Percentiles rank a stretch among this genome's conserved stretches.
Conservation (phyloP, 2,329 filamentous ascomycete genomes). For the Xylaria sp. region DNA sequence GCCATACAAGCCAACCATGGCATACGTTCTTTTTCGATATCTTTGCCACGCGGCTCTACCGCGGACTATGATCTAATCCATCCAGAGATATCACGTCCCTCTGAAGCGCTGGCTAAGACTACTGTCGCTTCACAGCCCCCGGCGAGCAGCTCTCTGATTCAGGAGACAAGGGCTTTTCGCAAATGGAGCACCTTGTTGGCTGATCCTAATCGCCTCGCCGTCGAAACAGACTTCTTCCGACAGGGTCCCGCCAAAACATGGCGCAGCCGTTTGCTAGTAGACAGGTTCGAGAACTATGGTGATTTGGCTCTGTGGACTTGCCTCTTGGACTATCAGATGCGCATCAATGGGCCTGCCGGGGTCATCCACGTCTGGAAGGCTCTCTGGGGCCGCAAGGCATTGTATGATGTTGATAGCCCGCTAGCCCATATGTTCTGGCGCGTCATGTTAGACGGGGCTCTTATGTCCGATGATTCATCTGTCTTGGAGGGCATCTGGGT, state of each 20-base stretch:
- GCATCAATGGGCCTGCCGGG: conserved; percentile 45
- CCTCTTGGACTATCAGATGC: conserved; percentile 48
- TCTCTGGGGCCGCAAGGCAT: conserved; percentile 48
- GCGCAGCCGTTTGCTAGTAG: conserved; percentile 41
- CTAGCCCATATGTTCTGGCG: conserved; percentile 46
- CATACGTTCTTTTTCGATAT: conserved; percentile 34
- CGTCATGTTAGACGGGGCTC: conserved; percentile 49
- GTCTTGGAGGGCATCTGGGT: conserved; percentile 51
- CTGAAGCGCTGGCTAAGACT: not conserved
- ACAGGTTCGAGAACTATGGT: conserved; percentile 42
- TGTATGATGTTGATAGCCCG: conserved; percentile 43
- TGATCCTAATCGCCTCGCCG: conserved; percentile 43
- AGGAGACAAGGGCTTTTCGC: conserved; percentile 40
- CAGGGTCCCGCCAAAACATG: conserved; percentile 42
- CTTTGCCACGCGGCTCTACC: conserved; percentile 24
- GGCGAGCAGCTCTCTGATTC: conserved; percentile 35
- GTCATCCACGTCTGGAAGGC: conserved; percentile 46
- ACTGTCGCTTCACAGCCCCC: conserved; percentile 19
- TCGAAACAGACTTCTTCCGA: conserved; percentile 49
- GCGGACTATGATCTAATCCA: conserved; percentile 35
- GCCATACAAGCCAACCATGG: conserved; percentile 14
- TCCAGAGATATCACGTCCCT: conserved; percentile 29
- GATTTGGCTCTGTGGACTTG: conserved; percentile 48
- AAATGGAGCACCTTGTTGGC: conserved; percentile 45
- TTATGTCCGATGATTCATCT: conserved; percentile 45